These are phyloP conservation scores for Kuraishia capsulata DNA, from an alignment of 805 yeast genomes.

Conservation along the genomic window DNA sequence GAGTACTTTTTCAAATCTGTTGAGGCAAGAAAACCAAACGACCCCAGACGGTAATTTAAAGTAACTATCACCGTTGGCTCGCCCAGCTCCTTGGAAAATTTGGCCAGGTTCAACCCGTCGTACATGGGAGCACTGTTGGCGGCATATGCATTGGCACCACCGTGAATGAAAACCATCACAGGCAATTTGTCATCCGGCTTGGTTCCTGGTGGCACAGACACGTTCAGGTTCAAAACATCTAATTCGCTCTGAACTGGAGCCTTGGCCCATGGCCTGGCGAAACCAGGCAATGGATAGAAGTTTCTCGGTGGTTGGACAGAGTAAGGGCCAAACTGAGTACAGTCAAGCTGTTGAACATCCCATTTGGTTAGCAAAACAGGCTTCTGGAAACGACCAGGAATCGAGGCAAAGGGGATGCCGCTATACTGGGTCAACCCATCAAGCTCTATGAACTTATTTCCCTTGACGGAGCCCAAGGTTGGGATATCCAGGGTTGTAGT, in stretches of 20 bases:
- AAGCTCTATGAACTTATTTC: conserved; percentile 1
- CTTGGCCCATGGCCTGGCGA: conserved; percentile 5
- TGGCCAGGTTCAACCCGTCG: conserved; percentile 2
- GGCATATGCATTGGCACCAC: conserved; percentile 10
- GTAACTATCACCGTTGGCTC: conserved; percentile 7
- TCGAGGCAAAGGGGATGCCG: conserved; percentile 5
- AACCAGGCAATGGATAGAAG: conserved; percentile 6
- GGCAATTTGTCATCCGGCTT: conserved; percentile 4
- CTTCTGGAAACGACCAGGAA: conserved; percentile 6
- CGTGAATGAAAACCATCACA: conserved; percentile 11
- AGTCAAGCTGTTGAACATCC: conserved; percentile 2
- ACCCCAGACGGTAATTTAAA: conserved; percentile 11
- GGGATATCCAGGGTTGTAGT: neutral
- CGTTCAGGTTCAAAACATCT: conserved; percentile 5
- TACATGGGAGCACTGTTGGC: conserved; percentile 5
- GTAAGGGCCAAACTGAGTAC: conserved; percentile 4
- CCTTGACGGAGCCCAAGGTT: conserved; percentile 2
- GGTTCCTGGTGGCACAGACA: conserved; percentile 1
- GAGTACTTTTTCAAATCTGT: conserved; percentile 6
- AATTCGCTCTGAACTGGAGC: conserved; percentile 4
- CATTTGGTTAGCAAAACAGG: conserved; percentile 3
- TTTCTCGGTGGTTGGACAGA: conserved; percentile 5
- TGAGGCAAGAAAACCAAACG: conserved; percentile 12
- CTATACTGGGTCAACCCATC: conserved; percentile 2
- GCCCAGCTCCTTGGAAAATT: neutral